These are phyloP conservation scores for Cystobasidiaceae sp. DNA, from an alignment of 1,284 basidiomycete genomes.

Conservation along the genomic window DNA sequence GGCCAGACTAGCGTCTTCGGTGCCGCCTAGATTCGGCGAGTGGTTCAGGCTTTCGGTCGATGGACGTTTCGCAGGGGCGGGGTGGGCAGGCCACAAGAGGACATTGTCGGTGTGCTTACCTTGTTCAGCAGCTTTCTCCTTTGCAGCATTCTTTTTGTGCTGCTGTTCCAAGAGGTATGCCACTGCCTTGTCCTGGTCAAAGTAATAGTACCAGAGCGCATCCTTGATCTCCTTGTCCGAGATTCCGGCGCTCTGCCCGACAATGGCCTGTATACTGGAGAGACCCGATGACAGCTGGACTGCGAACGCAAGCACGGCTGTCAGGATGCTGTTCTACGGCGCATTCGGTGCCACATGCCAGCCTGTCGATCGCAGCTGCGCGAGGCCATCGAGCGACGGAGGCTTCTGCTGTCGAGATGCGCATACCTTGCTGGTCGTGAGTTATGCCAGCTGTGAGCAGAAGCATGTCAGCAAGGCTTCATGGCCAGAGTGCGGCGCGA, in stretches of 20 bases:
- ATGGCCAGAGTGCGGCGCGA: too few species aligned
- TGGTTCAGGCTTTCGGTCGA: slow-evolving; percentile 5
- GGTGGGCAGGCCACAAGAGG: not conserved
- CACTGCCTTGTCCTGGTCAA: slow-evolving; percentile 73
- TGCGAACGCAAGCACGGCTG: too few species aligned
- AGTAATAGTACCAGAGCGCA: slow-evolving; percentile 81
- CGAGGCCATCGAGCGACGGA: not conserved
- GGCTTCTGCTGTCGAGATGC: not conserved
- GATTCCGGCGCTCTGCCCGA: slow-evolving; percentile 64
- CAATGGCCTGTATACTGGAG: slow-evolving; percentile 59
- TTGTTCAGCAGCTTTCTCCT: slow-evolving; percentile 66
- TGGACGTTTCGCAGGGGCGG: not conserved
- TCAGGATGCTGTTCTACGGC: too few species aligned
- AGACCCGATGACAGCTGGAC: slow-evolving; percentile 68
- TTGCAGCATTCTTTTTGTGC: slow-evolving; percentile 37
- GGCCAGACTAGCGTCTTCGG: not conserved
- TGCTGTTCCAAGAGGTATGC: slow-evolving; percentile 55
- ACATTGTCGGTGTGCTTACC: slow-evolving; percentile 58
- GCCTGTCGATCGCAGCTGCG: slow-evolving; percentile 4
- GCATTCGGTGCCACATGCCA: not conserved
- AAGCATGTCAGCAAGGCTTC: not conserved
- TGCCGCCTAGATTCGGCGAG: not conserved
- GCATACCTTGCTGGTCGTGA: slow-evolving; percentile 55
- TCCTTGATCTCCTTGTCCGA: slow-evolving; percentile 72
- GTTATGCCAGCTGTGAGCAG: slow-evolving; percentile 24